phyloP scores from a whole-genome alignment of 305 asterid species.

The Fraxinus sp. region DNA sequence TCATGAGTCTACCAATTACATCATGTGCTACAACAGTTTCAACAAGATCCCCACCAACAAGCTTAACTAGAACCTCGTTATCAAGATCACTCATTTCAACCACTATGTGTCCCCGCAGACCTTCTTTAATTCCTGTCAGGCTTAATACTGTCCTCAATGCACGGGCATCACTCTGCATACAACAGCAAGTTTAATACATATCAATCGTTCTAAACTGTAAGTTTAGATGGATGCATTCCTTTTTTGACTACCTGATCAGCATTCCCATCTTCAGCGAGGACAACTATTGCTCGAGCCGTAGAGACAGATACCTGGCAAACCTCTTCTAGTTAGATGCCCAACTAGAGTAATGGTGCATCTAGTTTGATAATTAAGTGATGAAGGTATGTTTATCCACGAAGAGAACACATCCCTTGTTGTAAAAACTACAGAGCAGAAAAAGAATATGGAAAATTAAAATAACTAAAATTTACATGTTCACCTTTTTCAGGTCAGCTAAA shows the following conservation, averaged over 20 bases:
- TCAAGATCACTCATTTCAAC: constrained; percentile 93
- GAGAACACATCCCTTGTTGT: neutral
- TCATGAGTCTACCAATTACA: constrained; percentile 91
- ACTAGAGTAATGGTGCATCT: neutral
- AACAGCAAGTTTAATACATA: constrained; percentile 25
- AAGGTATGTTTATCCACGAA: neutral
- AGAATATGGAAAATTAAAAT: neutral
- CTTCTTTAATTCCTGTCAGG: constrained; percentile 92
- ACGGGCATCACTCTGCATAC: constrained; percentile 86
- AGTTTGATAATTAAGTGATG: constrained; percentile 15
- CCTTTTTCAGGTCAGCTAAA: no score
- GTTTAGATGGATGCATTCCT: constrained; percentile 24
- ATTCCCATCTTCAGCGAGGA: constrained; percentile 93
- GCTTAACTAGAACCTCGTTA: constrained; percentile 88
- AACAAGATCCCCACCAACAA: constrained; percentile 90
- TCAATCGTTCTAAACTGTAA: constrained; percentile 16
- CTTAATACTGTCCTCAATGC: constrained; percentile 88
- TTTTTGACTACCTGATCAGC: constrained; percentile 73
- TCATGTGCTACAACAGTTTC: constrained; percentile 97
- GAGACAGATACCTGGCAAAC: constrained; percentile 73
- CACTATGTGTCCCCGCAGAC: constrained; percentile 81
- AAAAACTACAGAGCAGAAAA: neutral
- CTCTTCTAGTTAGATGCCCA: constrained; percentile 34
- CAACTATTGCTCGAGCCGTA: constrained; percentile 89
- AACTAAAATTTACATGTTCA: no score